These are phyloP conservation scores for Mayamaea pseudoterrestris DNA, from an alignment of 108 stramenopile genomes.

Conservation along the genomic window DNA sequence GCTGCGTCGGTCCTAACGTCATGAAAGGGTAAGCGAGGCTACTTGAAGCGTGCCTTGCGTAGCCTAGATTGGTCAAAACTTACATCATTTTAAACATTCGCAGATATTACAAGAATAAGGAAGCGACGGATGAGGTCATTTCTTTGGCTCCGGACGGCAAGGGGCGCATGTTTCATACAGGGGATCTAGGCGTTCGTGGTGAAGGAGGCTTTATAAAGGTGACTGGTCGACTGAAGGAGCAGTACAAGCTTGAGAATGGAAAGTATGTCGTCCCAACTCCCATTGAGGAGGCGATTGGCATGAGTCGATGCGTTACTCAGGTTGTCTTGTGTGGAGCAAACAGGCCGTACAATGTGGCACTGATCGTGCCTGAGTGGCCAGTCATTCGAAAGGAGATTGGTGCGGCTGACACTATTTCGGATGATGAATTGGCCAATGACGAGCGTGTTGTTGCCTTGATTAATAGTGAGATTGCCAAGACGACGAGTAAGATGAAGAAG, in stretches of 20 bases:
- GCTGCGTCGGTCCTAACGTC: conserved; percentile 82
- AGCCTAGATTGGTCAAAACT: too few relatives aligned
- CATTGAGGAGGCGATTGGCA: conserved; percentile 82
- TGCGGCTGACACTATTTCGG: conserved; percentile 29
- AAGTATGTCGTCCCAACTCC: conserved; percentile 90
- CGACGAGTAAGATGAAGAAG: conserved; percentile 63
- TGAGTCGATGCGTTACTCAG: conserved; percentile 83
- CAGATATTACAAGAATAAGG: conserved; percentile 88
- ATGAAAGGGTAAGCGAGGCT: too few relatives aligned
- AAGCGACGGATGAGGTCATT: conserved; percentile 87
- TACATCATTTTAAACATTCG: too few relatives aligned
- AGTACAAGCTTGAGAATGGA: conserved; percentile 97
- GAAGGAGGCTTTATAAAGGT: conserved; percentile 59
- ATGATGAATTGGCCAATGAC: conserved; percentile 64
- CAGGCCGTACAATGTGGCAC: conserved; percentile 75
- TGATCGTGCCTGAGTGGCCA: conserved; percentile 85
- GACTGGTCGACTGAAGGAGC: conserved; percentile 82
- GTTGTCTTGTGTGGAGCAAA: conserved; percentile 85
- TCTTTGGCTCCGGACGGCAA: conserved; percentile 70
- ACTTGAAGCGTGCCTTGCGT: too few relatives aligned
- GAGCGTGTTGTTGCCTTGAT: conserved; percentile 58
- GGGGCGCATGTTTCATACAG: conserved; percentile 83
- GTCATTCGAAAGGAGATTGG: conserved; percentile 45
- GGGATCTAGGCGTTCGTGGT: conserved; percentile 67
- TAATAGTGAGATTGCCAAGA: conserved; percentile 43